These are phyloP conservation scores for Trametes elegans DNA, from an alignment of 768 basidiomycete species.

Conservation along the genomic window DNA sequence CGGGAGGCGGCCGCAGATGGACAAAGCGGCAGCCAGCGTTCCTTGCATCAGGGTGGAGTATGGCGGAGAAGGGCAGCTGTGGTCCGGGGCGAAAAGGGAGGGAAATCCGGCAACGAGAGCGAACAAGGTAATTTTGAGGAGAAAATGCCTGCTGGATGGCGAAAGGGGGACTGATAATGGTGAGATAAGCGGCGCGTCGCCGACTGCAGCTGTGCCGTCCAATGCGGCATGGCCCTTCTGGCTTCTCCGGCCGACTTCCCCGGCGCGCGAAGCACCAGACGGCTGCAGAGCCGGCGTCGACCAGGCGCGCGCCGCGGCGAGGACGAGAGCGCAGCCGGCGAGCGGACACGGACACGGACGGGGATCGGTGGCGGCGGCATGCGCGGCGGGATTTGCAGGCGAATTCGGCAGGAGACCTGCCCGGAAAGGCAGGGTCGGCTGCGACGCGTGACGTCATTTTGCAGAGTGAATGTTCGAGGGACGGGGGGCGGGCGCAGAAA, in stretches of 20 bases:
- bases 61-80: background rate
- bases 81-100: background rate
- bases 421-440: background rate
- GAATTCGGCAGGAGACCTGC: slow-evolving; percentile 11
- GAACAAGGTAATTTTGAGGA: slow-evolving; percentile 6
- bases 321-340: background rate
- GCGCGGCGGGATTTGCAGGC: background rate
- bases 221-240: slow-evolving; percentile 4
- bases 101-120: slow-evolving; percentile 2
- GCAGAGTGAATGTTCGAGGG: background rate
- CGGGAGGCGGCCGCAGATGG: background rate
- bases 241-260: background rate
- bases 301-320: background rate
- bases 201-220: slow-evolving; percentile 5
- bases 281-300: background rate
- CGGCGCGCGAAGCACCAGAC: background rate
- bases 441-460: slow-evolving; percentile 20
- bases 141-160: background rate
- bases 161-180: slow-evolving; percentile 23
- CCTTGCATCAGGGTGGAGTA: background rate
- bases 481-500: background rate
- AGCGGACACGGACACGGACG: background rate
- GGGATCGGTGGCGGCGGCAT: background rate
- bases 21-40: background rate
- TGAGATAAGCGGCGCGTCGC: slow-evolving; percentile 10